phyloP scores from a whole-genome alignment of 495 filamentous ascomycete genomes.

The Annulohypoxylon moriforme region DNA sequence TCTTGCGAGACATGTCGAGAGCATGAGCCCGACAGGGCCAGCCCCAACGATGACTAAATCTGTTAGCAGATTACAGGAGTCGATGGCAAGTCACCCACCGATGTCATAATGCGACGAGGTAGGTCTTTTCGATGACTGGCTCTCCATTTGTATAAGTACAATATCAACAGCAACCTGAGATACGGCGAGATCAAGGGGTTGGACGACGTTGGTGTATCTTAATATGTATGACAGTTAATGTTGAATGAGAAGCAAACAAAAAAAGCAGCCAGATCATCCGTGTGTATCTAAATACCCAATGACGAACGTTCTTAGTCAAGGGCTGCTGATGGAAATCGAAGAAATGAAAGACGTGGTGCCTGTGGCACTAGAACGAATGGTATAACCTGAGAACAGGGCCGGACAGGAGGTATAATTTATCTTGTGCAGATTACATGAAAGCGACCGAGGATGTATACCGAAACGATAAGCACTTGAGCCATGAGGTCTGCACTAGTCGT shows the following conservation, averaged over 20 bases:
- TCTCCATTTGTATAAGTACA: constrained; percentile 30
- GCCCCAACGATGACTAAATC: constrained; percentile 82
- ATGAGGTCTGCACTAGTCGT: constrained; percentile 27
- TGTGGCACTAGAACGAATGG: background rate
- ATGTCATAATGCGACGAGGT: constrained; percentile 45
- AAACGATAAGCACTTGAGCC: constrained; percentile 9
- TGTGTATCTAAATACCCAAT: background rate
- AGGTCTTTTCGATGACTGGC: constrained; percentile 19
- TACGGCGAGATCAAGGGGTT: background rate
- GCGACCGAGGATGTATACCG: constrained; percentile 8
- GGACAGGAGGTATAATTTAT: constrained; percentile 23
- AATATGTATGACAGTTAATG: background rate
- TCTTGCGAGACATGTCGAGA: constrained; percentile 82
- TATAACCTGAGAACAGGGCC: background rate
- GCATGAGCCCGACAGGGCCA: constrained; percentile 86
- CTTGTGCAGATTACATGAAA: constrained; percentile 18
- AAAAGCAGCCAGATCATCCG: background rate
- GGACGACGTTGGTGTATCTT: background rate
- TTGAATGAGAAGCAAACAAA: background rate
- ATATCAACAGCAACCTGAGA: background rate
- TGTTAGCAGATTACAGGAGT: constrained; percentile 20
- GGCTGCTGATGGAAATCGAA: background rate
- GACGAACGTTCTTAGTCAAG: background rate
- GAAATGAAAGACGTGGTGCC: background rate
- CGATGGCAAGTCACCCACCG: constrained; percentile 26